Conservation (phyloP, 169 alveolate species). For the Amoebophrya sp. region DNA sequence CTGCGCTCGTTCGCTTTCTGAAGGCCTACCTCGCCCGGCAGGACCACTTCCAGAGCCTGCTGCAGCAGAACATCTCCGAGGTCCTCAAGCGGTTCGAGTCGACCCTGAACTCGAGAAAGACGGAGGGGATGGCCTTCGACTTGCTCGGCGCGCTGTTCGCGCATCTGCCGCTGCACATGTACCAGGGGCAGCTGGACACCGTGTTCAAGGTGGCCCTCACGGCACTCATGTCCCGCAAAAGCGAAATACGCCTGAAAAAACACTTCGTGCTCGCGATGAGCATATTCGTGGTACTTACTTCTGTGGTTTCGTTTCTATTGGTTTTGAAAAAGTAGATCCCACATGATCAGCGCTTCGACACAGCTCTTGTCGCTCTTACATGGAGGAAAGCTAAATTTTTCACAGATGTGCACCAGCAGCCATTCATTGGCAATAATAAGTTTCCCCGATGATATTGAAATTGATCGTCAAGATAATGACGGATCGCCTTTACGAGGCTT, state of each 20-base stretch:
- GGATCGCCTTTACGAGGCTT: too few species aligned
- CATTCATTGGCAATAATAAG: too few species aligned
- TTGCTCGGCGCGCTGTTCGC: not conserved
- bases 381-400: too few species aligned
- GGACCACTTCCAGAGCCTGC: not conserved
- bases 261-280: not conserved
- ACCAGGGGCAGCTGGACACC: not conserved
- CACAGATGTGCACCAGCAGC: too few species aligned
- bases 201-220: not conserved
- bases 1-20: not conserved
- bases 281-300: not conserved
- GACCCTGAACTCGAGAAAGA: not conserved
- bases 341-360: too few species aligned
- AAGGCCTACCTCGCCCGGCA: not conserved
- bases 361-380: too few species aligned
- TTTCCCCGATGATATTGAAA: too few species aligned
- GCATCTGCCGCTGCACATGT: not conserved
- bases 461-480: too few species aligned
- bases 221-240: not conserved
- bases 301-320: not conserved
- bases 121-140: not conserved
- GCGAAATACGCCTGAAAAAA: not conserved
- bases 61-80: not conserved
- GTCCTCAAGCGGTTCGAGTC: not conserved
- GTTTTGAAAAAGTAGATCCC: too few species aligned